Conservation (phyloP, 2,329 filamentous ascomycete genomes). For the Thyridium curvatum region DNA sequence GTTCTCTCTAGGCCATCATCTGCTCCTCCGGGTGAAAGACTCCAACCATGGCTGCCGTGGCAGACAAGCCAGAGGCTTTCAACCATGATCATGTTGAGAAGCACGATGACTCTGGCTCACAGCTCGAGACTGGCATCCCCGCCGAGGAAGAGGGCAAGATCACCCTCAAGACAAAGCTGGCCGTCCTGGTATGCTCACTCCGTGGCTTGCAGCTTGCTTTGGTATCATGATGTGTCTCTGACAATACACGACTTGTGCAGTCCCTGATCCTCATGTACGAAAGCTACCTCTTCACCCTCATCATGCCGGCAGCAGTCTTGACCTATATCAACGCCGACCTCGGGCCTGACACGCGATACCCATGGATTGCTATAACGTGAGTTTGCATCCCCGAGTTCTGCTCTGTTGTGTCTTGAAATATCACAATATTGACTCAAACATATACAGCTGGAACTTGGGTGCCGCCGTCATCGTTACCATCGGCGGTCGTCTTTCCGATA, state of each 20-base stretch:
- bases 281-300: slow-evolving; percentile 16
- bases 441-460: slow-evolving; percentile 3
- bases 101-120: too few relatives aligned
- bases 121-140: too few relatives aligned
- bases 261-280: slow-evolving; percentile 10
- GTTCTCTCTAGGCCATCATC: too few relatives aligned
- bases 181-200: not conserved
- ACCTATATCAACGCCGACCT: slow-evolving; percentile 25
- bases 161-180: slow-evolving; percentile 4
- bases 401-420: not conserved
- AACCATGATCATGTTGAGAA: too few relatives aligned
- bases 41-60: too few relatives aligned
- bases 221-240: not conserved
- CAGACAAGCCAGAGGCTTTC: too few relatives aligned
- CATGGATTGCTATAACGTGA: slow-evolving; percentile 23
- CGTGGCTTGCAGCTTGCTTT: not conserved
- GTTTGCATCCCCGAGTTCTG: not conserved
- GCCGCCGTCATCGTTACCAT: slow-evolving; percentile 5
- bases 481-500: slow-evolving; percentile 26
- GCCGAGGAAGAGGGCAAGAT: slow-evolving; percentile 1
- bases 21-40: too few relatives aligned
- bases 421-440: not conserved
- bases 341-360: slow-evolving; percentile 21
- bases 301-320: slow-evolving; percentile 20
- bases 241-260: not conserved